Base-by-base conservation (phyloP, 1,139 yeast species). In the Arxiozyma slooffiae region DNA sequence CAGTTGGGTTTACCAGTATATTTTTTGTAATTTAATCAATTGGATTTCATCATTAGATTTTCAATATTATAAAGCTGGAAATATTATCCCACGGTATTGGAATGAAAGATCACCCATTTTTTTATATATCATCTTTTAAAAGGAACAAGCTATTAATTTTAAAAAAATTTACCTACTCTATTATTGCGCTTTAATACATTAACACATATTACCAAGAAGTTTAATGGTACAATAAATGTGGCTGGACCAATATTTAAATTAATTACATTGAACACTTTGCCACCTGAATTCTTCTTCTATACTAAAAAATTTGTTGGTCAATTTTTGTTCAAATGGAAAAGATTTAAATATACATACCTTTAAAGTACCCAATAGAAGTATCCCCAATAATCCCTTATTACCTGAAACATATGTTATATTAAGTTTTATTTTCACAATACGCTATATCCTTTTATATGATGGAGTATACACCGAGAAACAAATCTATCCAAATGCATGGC, bases 1-100 rank as follows among this genome's bases (percentile, higher is more conserved):
- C 65, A 61, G 44, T 34, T 61, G 43, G 56, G 62, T 1, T 38
- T 64, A 17, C 67, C 69, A 8, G 57, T 62, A 2, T 60, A 53
- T 46, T 52, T n/a, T 60, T 18, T 50, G 55, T 38, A 68, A 66
- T 47, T 59, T 58, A 37, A 48, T 59, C 18, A 53, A 56, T 38
- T 62, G 63, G 63, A 55, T 62, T 4, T 55, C 62, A 37, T 50
- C 58, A 17, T 53, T 56, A 24, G 53, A 57, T 22, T 41, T 66
- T 9, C 61, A 62, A 17, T 66, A 61, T 47, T 60, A 58, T 49
- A 60, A 60, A 46, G 56, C 63, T 17, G 53, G 53, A 17, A 51
- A 52, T 9, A 30, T 51, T 6, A 46, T 66, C n/a, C 68, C 69
- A 17, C 54, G 54, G 18, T 24, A 44, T 2, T 66, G 66, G 67